These are phyloP conservation scores for Blastobotrys buckinghamii DNA, from an alignment of 1,139 yeast genomes.

Conservation along the genomic window DNA sequence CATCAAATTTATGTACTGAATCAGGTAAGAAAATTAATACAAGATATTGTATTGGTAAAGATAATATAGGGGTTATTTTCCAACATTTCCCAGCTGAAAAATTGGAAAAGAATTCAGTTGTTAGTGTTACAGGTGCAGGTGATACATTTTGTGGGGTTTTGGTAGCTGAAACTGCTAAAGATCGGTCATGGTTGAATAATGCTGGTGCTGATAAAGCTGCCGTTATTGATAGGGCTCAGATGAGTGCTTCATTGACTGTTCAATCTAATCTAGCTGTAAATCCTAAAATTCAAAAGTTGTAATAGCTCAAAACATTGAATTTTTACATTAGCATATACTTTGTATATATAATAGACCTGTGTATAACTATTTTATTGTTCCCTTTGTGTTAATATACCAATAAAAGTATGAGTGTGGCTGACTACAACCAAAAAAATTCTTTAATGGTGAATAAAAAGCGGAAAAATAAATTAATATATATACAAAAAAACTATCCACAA, in stretches of 20 bases:
- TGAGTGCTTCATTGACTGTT: constrained; percentile 49
- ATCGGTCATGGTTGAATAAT: constrained; percentile 29
- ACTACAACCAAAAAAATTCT: too few relatives aligned
- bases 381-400: too few relatives aligned
- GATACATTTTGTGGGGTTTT: constrained; percentile 56
- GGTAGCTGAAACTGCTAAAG: constrained; percentile 34
- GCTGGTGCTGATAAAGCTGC: constrained; percentile 24
- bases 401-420: too few relatives aligned
- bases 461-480: background rate
- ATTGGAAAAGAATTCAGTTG: constrained; percentile 28
- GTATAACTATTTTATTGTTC: too few relatives aligned
- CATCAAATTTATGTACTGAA: constrained; percentile 1
- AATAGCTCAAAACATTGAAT: too few relatives aligned
- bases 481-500: background rate
- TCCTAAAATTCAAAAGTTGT: background rate
- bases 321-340: too few relatives aligned
- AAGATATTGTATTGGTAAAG: constrained; percentile 10
- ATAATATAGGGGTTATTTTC: constrained; percentile 46
- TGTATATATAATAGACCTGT: too few relatives aligned
- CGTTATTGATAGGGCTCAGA: constrained; percentile 43
- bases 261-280: constrained; percentile 33
- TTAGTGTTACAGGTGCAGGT: constrained; percentile 67
- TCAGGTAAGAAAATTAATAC: constrained; percentile 3
- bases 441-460: too few relatives aligned
- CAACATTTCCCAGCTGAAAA: constrained; percentile 49